Base-by-base conservation (phyloP, 2,329 filamentous ascomycete genomes). In the Zarea fungicola region DNA sequence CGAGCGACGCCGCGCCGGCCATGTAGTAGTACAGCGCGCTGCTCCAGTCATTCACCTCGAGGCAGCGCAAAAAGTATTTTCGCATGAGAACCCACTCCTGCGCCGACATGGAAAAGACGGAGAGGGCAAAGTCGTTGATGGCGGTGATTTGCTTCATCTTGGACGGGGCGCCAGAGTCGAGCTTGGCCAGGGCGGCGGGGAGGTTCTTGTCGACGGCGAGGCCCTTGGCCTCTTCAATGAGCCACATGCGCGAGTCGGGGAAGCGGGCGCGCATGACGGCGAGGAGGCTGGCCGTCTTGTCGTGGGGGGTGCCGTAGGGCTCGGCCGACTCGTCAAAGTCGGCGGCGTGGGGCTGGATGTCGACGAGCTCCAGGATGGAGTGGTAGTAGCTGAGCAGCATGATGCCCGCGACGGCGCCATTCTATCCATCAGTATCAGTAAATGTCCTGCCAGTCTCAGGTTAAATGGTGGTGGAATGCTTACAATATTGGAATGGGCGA, bases 1-100 rank as follows among this genome's bases (percentile, higher is more conserved):
- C 89, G 1, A 97, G 68, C 56, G 95, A 84, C 1, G 86, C 84
- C 11, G 79, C 77, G 7, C 84, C 93, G 2, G 87, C 86, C 55
- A 95, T 86, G 68, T 91, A 97, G 63, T 89, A 89, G 69, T 99
- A 97, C 46, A 97, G 65, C 0, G 85, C 83, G 45, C 90, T 89
- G 49, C 85, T 91, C 93, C 93, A 97, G 58, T 88, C 88, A 67
- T 96, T 96, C 48, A 93, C 76, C 48, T 87, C 83, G 10, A 88
- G 73, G 55, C 87, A 91, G 55, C 78, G 63, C 34, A 91, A 66
- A 66, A 96, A 97, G 1, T 81, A 77, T 49, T 85, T 76, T 3
- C 87, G 80, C 66, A 87, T 90, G 4, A 83, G 74, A 7, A 80
- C 67, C 71, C 92, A 96, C 54, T 85, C 76, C 63, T 95, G 87